phyloP scores from a whole-genome alignment of 768 basidiomycete species.

The Suillus subalutaceus region DNA sequence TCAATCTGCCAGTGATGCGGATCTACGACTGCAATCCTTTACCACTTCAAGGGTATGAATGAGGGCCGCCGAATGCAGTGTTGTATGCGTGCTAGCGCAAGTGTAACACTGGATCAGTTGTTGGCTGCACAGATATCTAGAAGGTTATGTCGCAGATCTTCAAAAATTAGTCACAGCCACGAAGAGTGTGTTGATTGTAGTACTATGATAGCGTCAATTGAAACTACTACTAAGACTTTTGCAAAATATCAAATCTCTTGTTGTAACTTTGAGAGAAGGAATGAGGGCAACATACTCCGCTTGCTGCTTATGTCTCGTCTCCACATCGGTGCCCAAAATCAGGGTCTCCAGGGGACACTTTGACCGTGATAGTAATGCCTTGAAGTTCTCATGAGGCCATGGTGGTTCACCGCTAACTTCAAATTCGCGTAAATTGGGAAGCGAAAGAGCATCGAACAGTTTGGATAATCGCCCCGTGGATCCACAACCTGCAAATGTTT shows the following conservation, averaged over 20 bases:
- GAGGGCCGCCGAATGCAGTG: neutral
- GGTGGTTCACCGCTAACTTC: constrained; percentile 4
- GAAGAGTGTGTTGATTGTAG: too few relatives aligned
- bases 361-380: constrained; percentile 21
- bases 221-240: too few relatives aligned
- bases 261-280: constrained; percentile 19
- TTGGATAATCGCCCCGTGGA: constrained; percentile 1
- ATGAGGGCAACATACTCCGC: constrained; percentile 18
- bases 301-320: constrained; percentile 17
- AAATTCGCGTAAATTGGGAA: constrained; percentile 17
- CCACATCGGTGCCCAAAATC: constrained; percentile 16
- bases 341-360: constrained; percentile 24
- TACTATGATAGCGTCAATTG: too few relatives aligned
- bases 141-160: too few relatives aligned
- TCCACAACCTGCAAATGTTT: neutral
- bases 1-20: too few relatives aligned
- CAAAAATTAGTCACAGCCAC: too few relatives aligned
- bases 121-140: too few relatives aligned
- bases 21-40: neutral
- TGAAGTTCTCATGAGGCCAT: constrained; percentile 21
- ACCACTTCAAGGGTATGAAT: neutral
- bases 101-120: too few relatives aligned
- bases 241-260: too few relatives aligned
- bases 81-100: neutral
- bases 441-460: constrained; percentile 18